Base-by-base conservation (phyloP, 441 rosid species). In the Theobroma grandiflorum region DNA sequence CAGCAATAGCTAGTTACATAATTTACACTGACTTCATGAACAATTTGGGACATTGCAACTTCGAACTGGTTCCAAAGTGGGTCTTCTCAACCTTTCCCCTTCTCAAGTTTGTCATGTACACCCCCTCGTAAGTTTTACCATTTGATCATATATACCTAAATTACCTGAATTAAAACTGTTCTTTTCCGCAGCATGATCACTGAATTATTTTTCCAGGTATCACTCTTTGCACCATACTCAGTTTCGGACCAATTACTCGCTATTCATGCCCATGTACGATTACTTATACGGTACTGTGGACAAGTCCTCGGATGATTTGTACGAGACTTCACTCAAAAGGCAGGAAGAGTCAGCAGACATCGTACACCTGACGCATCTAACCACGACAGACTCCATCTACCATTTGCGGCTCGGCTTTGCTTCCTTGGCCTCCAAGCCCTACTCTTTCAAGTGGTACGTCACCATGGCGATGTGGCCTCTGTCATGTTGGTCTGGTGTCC, bases 21-120 rank as follows among this genome's bases (percentile, higher is more conserved):
- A 64, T 83, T 37, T 88, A 79, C 81, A 81, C 88, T 40, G 83
- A 89, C 50, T 43, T 85, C 11, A 84, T 82, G 88, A 83, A 87
- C 74, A 89, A 83, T 74, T 73, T 86, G 87, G 86, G 88, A 14
- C 87, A 86, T 76, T 84, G 86, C 72, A 87, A 80, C 20, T 83
- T 83, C 40, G 84, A 84, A 83, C 14, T 83, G 58, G 33, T 87
- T 43, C 88, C 88, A 0, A 81, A 59, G 3, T 67, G 83, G 81
- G 35, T 85, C 35, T 87, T 87, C 70, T 14, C 72, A 8, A 7
- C 67, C 8, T 85, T 87, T 20, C 87, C 85, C 1, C 83, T 75
- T 49, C 83, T 85, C 82, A 87, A 87, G 82, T 85, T 63, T 71
- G 70, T 87, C 45, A 81, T 85, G 82, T 85, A 85, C 45, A 85